phyloP scores from a whole-genome alignment of 1,284 basidiomycete species.

The Leccinum solheimii region DNA sequence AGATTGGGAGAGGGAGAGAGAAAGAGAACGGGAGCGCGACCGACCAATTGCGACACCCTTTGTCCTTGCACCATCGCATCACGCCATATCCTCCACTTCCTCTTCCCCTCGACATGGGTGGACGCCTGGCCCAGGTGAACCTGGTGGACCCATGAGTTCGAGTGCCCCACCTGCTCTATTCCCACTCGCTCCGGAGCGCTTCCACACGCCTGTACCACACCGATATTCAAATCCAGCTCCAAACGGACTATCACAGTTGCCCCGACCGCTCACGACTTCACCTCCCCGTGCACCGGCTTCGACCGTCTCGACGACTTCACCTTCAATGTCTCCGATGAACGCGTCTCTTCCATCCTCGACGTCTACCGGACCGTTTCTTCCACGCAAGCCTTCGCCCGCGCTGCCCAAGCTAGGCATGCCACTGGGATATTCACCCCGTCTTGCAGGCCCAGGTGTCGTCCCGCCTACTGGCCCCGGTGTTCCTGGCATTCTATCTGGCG shows the following conservation, averaged over 20 bases:
- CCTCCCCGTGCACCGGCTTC: background rate
- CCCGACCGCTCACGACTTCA: slow-evolving; percentile 23
- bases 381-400: slow-evolving; percentile 30
- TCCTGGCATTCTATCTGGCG: too few relatives aligned
- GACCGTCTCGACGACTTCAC: slow-evolving; percentile 17
- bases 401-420: slow-evolving; percentile 32
- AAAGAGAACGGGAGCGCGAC: slow-evolving; percentile 27
- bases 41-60: slow-evolving; percentile 36
- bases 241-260: slow-evolving; percentile 26
- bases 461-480: too few relatives aligned
- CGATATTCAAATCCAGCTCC: slow-evolving; percentile 26
- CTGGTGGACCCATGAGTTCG: slow-evolving; percentile 14
- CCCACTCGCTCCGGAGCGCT: slow-evolving; percentile 25
- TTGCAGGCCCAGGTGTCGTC: too few relatives aligned
- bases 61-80: slow-evolving; percentile 35
- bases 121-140: slow-evolving; percentile 25
- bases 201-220: slow-evolving; percentile 31
- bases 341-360: slow-evolving; percentile 12
- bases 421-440: slow-evolving; percentile 31
- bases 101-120: slow-evolving; percentile 35
- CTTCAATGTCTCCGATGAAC: slow-evolving; percentile 18
- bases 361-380: slow-evolving; percentile 25
- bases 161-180: slow-evolving; percentile 15
- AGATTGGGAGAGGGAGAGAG: slow-evolving; percentile 21
- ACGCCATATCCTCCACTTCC: slow-evolving; percentile 21